A percentile compares a stretch with the other conserved stretches of the same genome.
Conservation (phyloP, 1,139 yeast genomes). For the Diutina mesorugosa region DNA sequence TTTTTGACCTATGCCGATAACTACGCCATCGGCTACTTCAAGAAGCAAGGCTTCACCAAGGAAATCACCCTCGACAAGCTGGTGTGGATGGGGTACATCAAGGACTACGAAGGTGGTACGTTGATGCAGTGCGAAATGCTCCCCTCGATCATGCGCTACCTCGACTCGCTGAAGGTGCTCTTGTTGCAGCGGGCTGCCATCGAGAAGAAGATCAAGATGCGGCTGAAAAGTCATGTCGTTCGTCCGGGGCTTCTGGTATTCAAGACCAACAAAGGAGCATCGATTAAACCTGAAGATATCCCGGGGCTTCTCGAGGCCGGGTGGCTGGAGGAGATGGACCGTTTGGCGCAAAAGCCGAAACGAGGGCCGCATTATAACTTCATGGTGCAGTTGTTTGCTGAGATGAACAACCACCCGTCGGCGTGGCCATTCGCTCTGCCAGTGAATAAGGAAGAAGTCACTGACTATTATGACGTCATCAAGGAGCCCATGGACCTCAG, state of each 20-base stretch:
- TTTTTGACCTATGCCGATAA: conserved; percentile 96
- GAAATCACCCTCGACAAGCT: conserved; percentile 78
- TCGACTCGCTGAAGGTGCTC: conserved; percentile 79
- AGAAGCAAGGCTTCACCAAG: conserved; percentile 95
- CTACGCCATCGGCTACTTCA: conserved; percentile 96
- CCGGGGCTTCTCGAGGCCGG: conserved; percentile 91
- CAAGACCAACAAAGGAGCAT: conserved; percentile 28
- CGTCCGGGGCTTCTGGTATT: conserved; percentile 74
- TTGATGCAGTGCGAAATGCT: conserved; percentile 95
- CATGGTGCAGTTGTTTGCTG: conserved; percentile 80
- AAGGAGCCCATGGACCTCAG: conserved; percentile 98
- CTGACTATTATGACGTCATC: conserved; percentile 91
- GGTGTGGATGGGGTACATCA: conserved; percentile 96
- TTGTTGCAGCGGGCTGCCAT: conserved; percentile 86
- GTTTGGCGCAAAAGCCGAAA: conserved; percentile 87
- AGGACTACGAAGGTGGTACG: conserved; percentile 98
- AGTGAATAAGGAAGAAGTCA: conserved; percentile 86
- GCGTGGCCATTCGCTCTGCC: conserved; percentile 99
- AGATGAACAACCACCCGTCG: conserved; percentile 86
- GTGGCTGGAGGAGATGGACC: conserved; percentile 98
- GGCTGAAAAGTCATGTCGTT: conserved; percentile 69
- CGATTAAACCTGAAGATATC: conserved; percentile 44
- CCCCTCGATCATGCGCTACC: conserved; percentile 65
- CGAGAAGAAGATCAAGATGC: conserved; percentile 65
- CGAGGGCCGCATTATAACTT: conserved; percentile 91